Conservation (phyloP, 139 green algal species). For the Prasinococcaceae sp. region DNA sequence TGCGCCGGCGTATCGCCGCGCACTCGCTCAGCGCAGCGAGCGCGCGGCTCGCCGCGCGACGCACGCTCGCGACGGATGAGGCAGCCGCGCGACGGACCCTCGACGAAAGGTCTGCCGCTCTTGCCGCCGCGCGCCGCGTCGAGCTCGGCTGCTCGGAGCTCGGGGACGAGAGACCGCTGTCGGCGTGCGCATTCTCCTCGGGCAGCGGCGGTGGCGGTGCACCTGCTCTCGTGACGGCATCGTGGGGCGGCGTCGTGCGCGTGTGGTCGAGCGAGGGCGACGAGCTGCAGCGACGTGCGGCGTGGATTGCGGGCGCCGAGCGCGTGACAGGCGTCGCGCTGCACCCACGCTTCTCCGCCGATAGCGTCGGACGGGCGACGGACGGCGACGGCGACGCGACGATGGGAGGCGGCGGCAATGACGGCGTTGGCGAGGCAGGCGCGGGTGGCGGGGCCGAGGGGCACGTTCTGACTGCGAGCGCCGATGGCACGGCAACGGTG, state of each 20-base stretch:
- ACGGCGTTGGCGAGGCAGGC: no score
- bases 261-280: slow-evolving; percentile 46
- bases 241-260: slow-evolving; percentile 57
- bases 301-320: no score
- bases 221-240: slow-evolving; percentile 41
- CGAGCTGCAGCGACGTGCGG: no score
- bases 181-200: slow-evolving; percentile 51
- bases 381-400: slow-evolving; percentile 37
- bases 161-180: slow-evolving; percentile 71
- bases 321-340: slow-evolving; percentile 69
- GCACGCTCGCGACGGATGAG: no score
- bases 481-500: slow-evolving; percentile 41
- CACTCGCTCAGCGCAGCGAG: slow-evolving; percentile 59
- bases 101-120: no score
- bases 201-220: slow-evolving; percentile 35
- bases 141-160: slow-evolving; percentile 53
- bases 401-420: no score
- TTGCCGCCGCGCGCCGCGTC: no score
- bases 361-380: neutral
- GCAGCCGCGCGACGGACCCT: no score
- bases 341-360: slow-evolving; percentile 46
- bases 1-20: slow-evolving; percentile 34
- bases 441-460: no score
- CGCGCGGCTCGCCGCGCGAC: slow-evolving; percentile 33
- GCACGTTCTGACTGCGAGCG: no score